Base-by-base conservation (phyloP, 352 stramenopile species). In the Phytophthora sansomeana region DNA sequence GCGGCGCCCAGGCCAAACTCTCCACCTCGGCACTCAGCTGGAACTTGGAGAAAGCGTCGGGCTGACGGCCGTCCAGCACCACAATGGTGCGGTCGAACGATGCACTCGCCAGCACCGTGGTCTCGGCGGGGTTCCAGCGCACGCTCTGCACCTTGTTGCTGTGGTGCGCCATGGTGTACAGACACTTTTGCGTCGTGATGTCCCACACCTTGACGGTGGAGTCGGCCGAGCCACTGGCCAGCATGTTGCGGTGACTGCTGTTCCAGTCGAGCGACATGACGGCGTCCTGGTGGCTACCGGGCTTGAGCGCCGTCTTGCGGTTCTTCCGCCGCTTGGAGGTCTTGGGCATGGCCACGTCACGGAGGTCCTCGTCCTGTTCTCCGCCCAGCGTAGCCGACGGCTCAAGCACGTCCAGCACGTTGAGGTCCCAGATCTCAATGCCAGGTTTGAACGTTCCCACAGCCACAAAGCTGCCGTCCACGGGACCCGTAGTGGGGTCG, bases 381-480 rank as follows among this genome's bases (percentile, higher is more conserved):
- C 97, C 97, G 29, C 98, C 98, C 17, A 99, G 84, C 19, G 97
- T 96, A 16, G 93, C 90, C 1, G 88, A 87, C 0, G 98, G 98
- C 75, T 99, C 98, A 5, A 99, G 75, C 13, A 98, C 93, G 78
- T 99, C 98, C 47, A 99, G 78, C 16, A 99, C 95, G 72, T 99
- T 98, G 2, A 99, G 80, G 75, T 99, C 99, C 98, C 98, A 99
- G 74, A 99, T 98, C 79, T 99, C 98, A 82, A 99, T 99, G n/a
- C 92, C 97, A 1, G 98, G 89, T 64, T 98, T 94, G 77, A 99
- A 99, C 13, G 98, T 99, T 32, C 98, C 98, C n/a, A 99, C 96
- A 0, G 98, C 98, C 10, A 98, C 96, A 72, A 98, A 99, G 81
- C 97, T 99, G 33, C 97, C 97, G 26, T 93, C 85, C 24, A 95